Evolutionary conservation across 2,329 filamentous ascomycete species (phyloP), one percentile per base, ranked within the genome.

Genomic region (Diplodia scrobiculata): DNA sequence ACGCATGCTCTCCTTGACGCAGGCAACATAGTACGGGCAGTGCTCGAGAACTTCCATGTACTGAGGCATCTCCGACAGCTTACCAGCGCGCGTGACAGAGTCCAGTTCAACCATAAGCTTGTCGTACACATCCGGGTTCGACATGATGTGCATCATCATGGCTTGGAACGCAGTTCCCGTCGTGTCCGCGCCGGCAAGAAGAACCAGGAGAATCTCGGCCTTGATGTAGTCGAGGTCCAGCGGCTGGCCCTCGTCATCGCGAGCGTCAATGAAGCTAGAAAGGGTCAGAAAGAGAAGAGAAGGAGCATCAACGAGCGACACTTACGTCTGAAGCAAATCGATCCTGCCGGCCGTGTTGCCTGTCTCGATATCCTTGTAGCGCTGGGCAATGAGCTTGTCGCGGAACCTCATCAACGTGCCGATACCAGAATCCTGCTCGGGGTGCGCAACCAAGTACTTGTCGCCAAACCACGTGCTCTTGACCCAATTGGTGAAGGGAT

Each of bases 341-440:
- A 82, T 75, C 4, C 82, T 78, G 1, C 77, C 78, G 5, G 74
- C 71, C 0, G 78, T 75, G 10, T 80, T 82, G 0, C 81, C 83
- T 4, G 75, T 72, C 59, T 81, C 76, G 21, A 85, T 77, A 62
- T 84, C 82, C 29, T 78, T 72, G 27, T 81, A 73, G 0, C 85
- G 79, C 68, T 84, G 74, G 25, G 74, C 71, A 66, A 87, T 80
- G 1, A 87, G 77, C 29, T 79, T 78, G 69, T 87, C 84, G 3
- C 84, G 82, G 72, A 86, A 86, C 9, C 82, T 78, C 83, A 87
- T 86, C 65, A 86, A 71, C 1, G 79, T 81, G 0, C 84, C 84
- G 38, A 86, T 84, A 0, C 84, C 84, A 13, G 79, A 81, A 47
- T 84, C 74, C 38, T 87, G 80, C 54, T 84, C 79, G 0, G 84